A percentile compares a stretch with the other conserved stretches of the same genome.
phyloP scores from a whole-genome alignment of 345 rosid species.

The Dovyalis caffra region DNA sequence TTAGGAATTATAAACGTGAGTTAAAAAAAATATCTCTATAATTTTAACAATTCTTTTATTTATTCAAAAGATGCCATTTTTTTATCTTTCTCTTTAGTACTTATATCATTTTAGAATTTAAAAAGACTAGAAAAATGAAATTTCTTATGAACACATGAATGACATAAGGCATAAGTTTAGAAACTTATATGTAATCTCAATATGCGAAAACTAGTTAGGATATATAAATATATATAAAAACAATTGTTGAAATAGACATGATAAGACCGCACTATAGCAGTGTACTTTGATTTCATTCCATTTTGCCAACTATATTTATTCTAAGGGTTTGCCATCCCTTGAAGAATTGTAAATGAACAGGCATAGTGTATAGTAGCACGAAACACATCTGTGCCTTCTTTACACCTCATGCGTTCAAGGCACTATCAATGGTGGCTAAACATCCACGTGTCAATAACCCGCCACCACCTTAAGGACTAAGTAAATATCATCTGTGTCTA shows the following conservation, averaged over 20 bases:
- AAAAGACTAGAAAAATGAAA: too few relatives aligned
- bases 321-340: background rate
- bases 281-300: background rate
- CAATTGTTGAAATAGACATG: background rate
- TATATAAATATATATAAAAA: too few relatives aligned
- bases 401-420: constrained; percentile 35
- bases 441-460: constrained; percentile 50
- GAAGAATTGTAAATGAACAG: background rate
- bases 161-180: too few relatives aligned
- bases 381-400: constrained; percentile 27
- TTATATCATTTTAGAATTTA: too few relatives aligned
- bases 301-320: background rate
- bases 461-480: constrained; percentile 46
- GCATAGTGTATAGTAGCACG: background rate
- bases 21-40: too few relatives aligned
- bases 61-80: accelerated
- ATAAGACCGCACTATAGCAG: background rate
- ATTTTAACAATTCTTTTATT: too few relatives aligned
- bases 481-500: background rate
- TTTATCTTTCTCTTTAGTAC: too few relatives aligned
- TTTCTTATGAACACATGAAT: too few relatives aligned
- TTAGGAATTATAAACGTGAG: too few relatives aligned
- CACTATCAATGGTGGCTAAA: constrained; percentile 41
- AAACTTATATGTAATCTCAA: too few relatives aligned
- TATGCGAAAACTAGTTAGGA: too few relatives aligned